Evolutionary conservation across 164 flowering plant genomes (phyloP).

Genomic region (Magnolia kwangsiensis): DNA sequence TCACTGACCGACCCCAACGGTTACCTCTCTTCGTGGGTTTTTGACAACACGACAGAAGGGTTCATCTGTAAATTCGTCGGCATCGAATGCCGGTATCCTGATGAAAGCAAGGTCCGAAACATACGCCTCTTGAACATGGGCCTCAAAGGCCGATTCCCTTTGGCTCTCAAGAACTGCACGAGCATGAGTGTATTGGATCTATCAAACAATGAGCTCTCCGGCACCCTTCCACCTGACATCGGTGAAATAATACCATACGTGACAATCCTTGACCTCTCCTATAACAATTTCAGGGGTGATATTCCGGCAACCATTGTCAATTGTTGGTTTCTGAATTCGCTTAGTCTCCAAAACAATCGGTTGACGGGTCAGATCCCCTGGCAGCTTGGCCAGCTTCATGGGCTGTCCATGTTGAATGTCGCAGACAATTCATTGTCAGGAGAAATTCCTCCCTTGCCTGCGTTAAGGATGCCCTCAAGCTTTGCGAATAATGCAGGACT

Average conservation of each 20-base stretch:
- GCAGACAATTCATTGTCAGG: conserved; percentile 55
- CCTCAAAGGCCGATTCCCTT: conserved; percentile 66
- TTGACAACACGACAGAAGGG: conserved; percentile 48
- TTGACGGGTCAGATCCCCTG: conserved; percentile 59
- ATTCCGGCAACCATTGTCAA: conserved; percentile 56
- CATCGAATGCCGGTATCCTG: conserved; percentile 73
- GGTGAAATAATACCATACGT: conserved; percentile 23
- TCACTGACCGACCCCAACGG: conserved; percentile 48
- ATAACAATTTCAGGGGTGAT: conserved; percentile 52
- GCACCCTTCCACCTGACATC: conserved; percentile 54
- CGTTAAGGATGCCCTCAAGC: conserved; percentile 4
- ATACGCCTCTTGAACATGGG: conserved; percentile 52
- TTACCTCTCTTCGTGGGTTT: conserved; percentile 50
- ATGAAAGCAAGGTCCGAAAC: conserved; percentile 64
- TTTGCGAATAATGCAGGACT: conserved; percentile 57
- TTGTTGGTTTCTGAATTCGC: conserved; percentile 43
- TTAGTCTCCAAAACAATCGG: conserved; percentile 51
- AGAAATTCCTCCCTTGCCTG: neutral
- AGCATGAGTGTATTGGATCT: conserved; percentile 72
- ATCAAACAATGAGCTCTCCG: conserved; percentile 52
- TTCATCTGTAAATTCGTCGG: conserved; percentile 67
- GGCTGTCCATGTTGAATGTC: conserved; percentile 46
- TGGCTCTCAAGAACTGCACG: conserved; percentile 47
- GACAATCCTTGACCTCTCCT: conserved; percentile 65
- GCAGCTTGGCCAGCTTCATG: conserved; percentile 44